A percentile compares a stretch with the other conserved stretches of the same genome.
phyloP scores from a whole-genome alignment of 164 flowering plant genomes.

The Platanus orientalis region DNA sequence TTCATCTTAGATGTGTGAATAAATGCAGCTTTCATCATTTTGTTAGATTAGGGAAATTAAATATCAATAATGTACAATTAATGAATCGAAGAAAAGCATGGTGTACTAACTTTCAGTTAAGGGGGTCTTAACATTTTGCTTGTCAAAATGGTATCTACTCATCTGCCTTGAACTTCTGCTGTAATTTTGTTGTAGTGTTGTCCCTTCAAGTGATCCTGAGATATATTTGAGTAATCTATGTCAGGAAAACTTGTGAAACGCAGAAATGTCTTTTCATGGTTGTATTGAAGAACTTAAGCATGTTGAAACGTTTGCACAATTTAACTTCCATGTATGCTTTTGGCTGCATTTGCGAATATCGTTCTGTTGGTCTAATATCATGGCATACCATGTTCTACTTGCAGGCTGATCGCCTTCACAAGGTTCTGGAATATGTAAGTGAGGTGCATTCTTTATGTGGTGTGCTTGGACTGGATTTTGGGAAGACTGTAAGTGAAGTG shows the following conservation, averaged over 20 bases:
- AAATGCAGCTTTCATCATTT: background rate
- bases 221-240: too few species aligned
- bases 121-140: too few species aligned
- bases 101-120: too few species aligned
- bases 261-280: too few species aligned
- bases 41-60: background rate
- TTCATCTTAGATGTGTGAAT: background rate
- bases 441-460: conserved; percentile 85
- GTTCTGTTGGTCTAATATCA: background rate
- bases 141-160: too few species aligned
- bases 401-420: conserved; percentile 84
- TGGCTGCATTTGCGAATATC: background rate
- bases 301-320: background rate
- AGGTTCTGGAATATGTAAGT: conserved; percentile 69
- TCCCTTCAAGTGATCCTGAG: too few species aligned
- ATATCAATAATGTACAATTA: background rate
- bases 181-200: too few species aligned
- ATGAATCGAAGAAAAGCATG: background rate
- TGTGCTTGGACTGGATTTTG: conserved; percentile 78
- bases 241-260: too few species aligned
- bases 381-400: conserved; percentile 7
- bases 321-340: background rate
- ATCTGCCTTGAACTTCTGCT: too few species aligned
- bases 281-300: background rate
- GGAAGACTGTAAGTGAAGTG: conserved; percentile 74